Conservation (phyloP, 768 basidiomycete genomes). For the Tulasnella sp. region DNA sequence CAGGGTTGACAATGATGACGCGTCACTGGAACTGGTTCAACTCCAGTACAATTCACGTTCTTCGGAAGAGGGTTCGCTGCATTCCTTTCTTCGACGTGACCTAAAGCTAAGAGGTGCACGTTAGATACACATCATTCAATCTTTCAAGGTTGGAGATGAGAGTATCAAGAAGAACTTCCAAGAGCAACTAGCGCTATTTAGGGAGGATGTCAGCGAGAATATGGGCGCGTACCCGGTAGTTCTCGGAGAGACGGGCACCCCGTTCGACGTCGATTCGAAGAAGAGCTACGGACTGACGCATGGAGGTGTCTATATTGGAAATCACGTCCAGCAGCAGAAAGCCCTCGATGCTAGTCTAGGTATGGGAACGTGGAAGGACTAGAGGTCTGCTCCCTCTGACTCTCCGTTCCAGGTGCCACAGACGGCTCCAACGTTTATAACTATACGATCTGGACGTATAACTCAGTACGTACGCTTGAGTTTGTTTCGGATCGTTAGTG, state of each 20-base stretch:
- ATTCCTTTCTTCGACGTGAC: constrained; percentile 45
- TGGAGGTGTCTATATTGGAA: constrained; percentile 52
- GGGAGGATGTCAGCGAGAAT: constrained; percentile 69
- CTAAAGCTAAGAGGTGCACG: constrained; percentile 62
- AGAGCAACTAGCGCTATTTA: constrained; percentile 80
- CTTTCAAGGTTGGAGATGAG: constrained; percentile 76
- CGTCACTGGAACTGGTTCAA: constrained; percentile 95
- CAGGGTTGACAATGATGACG: constrained; percentile 81
- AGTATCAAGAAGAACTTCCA: constrained; percentile 81
- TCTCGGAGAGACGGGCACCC: constrained; percentile 94
- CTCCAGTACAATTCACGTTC: constrained; percentile 89
- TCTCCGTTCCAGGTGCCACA: constrained; percentile 46
- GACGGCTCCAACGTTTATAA: constrained; percentile 76
- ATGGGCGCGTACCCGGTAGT: constrained; percentile 76
- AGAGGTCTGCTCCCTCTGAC: too few relatives aligned
- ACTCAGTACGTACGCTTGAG: constrained; percentile 70
- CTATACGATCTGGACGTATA: constrained; percentile 90
- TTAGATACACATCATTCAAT: constrained; percentile 44
- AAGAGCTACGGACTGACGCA: constrained; percentile 79
- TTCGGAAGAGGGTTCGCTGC: constrained; percentile 49
- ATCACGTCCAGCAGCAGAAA: constrained; percentile 61
- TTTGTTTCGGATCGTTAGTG: constrained; percentile 6
- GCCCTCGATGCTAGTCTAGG: constrained; percentile 85
- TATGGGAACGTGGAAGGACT: too few relatives aligned
- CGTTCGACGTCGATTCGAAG: constrained; percentile 91